These are phyloP conservation scores for Mycena belliarum DNA, from an alignment of 768 basidiomycete species.

Conservation along the genomic window DNA sequence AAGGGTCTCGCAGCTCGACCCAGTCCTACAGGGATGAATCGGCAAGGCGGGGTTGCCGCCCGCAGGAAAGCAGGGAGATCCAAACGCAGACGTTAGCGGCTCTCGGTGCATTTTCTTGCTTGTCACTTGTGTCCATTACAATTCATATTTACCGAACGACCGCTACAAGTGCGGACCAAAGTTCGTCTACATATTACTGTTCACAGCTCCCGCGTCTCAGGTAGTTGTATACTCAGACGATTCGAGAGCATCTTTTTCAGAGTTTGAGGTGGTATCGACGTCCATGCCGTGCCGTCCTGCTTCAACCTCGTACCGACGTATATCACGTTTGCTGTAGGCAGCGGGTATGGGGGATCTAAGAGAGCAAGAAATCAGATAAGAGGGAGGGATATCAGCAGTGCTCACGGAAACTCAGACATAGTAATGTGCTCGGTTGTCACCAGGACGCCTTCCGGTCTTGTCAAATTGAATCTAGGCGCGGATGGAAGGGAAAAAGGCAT, in stretches of 20 bases:
- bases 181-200: slow-evolving; percentile 2
- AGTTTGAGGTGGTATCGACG: background rate
- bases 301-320: slow-evolving; percentile 13
- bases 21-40: slow-evolving; percentile 58
- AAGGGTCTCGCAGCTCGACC: slow-evolving; percentile 68
- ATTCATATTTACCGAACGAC: background rate
- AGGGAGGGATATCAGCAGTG: background rate
- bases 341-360: background rate
- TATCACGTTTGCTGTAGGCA: slow-evolving; percentile 10
- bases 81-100: slow-evolving; percentile 62
- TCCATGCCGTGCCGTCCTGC: slow-evolving; percentile 7
- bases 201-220: background rate
- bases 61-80: slow-evolving; percentile 70
- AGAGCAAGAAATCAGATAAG: background rate
- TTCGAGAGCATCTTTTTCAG: slow-evolving; percentile 8
- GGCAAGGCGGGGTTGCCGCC: slow-evolving; percentile 62
- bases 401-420: slow-evolving; percentile 57
- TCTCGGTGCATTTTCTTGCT: slow-evolving; percentile 5
- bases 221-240: slow-evolving; percentile 13
- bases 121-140: background rate
- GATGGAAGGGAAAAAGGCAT: slow-evolving; percentile 27
- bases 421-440: slow-evolving; percentile 64
- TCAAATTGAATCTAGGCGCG: slow-evolving; percentile 32
- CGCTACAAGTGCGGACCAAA: background rate
- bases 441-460: slow-evolving; percentile 47